phyloP scores from a whole-genome alignment of 2,329 filamentous ascomycete species.

The Colletotrichum zoysiae region DNA sequence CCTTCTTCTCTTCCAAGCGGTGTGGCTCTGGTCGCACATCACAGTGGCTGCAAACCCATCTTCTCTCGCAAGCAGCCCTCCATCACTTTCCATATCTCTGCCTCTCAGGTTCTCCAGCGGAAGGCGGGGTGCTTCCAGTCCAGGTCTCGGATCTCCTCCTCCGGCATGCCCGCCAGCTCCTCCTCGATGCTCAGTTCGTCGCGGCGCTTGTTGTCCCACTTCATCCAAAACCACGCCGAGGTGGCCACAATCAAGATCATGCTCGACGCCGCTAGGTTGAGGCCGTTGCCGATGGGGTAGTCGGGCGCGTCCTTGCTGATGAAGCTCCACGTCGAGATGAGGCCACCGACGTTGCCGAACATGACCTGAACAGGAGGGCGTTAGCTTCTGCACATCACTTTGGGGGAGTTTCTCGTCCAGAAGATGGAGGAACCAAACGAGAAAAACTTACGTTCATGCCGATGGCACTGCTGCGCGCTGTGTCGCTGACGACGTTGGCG shows the following conservation, averaged over 20 bases:
- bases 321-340: constrained; percentile 76
- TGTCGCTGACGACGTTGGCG: constrained; percentile 79
- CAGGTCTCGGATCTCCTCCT: constrained; percentile 67
- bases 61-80: not conserved
- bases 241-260: constrained; percentile 64
- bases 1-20: not conserved
- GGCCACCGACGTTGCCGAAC: constrained; percentile 79
- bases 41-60: not conserved
- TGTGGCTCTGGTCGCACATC: not conserved
- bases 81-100: not conserved
- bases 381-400: not conserved
- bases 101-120: constrained; percentile 61
- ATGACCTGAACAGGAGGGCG: constrained; percentile 59
- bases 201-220: constrained; percentile 69
- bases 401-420: too few relatives aligned
- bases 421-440: not conserved
- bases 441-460: constrained; percentile 60
- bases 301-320: constrained; percentile 72
- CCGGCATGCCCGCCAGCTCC: constrained; percentile 67
- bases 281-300: constrained; percentile 77
- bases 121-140: constrained; percentile 79
- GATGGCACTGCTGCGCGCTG: constrained; percentile 75
- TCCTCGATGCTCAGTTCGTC: constrained; percentile 66
- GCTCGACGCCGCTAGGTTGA: constrained; percentile 72
- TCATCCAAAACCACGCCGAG: constrained; percentile 70